Conservation (phyloP, 371 early-diverging fungal genomes). For the Lichtheimia ramosa region DNA sequence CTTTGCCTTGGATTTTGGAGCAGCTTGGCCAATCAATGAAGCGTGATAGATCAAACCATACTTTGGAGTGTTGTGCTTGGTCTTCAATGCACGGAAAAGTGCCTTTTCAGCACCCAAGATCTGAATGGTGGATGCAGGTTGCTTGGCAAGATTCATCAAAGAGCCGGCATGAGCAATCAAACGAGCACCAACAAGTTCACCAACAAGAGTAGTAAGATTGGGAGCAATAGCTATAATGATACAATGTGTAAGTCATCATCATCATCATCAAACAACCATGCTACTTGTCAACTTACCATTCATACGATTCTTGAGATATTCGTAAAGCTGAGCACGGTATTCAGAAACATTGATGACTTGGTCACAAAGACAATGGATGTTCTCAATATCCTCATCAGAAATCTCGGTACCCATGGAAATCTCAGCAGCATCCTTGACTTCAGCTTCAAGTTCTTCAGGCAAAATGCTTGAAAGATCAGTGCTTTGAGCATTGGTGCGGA, state of each 20-base stretch:
- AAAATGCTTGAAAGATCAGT: slow-evolving; percentile 80
- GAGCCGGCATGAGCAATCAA: slow-evolving; percentile 93
- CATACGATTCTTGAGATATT: slow-evolving; percentile 91
- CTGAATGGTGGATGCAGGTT: slow-evolving; percentile 95
- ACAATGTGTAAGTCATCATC: not conserved
- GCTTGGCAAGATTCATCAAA: slow-evolving; percentile 87
- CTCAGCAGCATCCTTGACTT: slow-evolving; percentile 82
- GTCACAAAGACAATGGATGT: slow-evolving; percentile 80
- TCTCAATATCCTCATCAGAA: slow-evolving; percentile 84
- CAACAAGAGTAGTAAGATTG: slow-evolving; percentile 89
- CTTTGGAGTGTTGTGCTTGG: slow-evolving; percentile 95
- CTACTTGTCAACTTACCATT: slow-evolving; percentile 24
- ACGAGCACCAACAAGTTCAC: slow-evolving; percentile 91
- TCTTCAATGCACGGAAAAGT: slow-evolving; percentile 93
- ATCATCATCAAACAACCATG: not conserved
- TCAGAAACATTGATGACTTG: slow-evolving; percentile 86
- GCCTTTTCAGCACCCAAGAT: slow-evolving; percentile 99
- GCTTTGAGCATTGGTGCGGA: slow-evolving; percentile 79
- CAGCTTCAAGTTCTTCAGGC: slow-evolving; percentile 88
- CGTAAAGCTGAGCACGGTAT: slow-evolving; percentile 86
- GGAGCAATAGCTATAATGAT: slow-evolving; percentile 76
- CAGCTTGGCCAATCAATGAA: slow-evolving; percentile 85
- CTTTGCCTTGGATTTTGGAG: slow-evolving; percentile 89
- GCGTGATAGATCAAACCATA: slow-evolving; percentile 96
- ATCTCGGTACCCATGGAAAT: slow-evolving; percentile 96